Base-by-base conservation (phyloP, 1,139 yeast species). In the Yamadazyma oceani region DNA sequence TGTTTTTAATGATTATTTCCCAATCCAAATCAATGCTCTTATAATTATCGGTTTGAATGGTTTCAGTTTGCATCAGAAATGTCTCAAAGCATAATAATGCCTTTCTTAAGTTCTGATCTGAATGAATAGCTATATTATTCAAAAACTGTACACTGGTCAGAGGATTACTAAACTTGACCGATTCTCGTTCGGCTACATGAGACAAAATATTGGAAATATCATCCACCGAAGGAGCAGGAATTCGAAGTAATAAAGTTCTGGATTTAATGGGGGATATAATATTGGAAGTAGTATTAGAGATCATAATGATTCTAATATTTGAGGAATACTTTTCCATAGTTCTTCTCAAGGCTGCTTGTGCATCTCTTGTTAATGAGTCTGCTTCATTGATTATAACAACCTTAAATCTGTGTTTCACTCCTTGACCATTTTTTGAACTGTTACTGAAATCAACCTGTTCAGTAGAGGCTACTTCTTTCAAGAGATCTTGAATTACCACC, bases 261-360 rank as follows among this genome's bases (percentile, higher is more conserved):
- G 97, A 89, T 52, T 87, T 85, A 44, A 92, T 92, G 4, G 99
- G 99, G 2, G 90, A 83, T 46, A 92, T 92, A 43, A 92, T 89
- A 49, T 86, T 87, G 21, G 96, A 86, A 22, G 95, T 86, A 7
- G 96, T 80, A 56, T 87, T 92, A 51, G 96, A 87, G 23, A 92
- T 75, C 68, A 92, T 69, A 36, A 94, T 79, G 47, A 92, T 68
- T 45, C 99, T 76, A 50, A 92, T 80, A 55, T 88, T 90, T 16
- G 85, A 75, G 3, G 97, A 87, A 62, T 90, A 92, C 57, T 92
- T 92, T 57, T 92, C 99, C 97, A 92, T 94, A 1, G 99, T 92
- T 60, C 98, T 78, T 67, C 98, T 80, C 50, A 92, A 69, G 0
- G 98, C 98, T 11, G 97, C 97, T 60, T 92, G 98, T 0, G 98